These are phyloP conservation scores for Neurospora sp. DNA, from an alignment of 2,329 filamentous ascomycete genomes.

Conservation along the genomic window DNA sequence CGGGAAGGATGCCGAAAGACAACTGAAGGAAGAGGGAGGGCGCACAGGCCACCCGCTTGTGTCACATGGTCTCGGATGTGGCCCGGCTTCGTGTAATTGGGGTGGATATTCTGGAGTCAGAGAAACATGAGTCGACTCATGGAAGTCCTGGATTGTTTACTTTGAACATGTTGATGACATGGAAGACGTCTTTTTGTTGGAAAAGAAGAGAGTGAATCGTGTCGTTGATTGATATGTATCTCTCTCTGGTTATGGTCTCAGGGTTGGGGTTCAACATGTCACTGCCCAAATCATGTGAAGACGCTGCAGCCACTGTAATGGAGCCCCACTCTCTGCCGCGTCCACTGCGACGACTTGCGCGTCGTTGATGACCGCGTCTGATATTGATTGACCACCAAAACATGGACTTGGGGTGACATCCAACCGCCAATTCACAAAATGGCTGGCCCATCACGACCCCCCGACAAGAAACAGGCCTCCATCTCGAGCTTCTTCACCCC, in stretches of 20 bases:
- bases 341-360: background rate
- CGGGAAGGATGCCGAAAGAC: background rate
- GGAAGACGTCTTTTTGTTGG: no score
- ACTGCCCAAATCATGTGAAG: background rate
- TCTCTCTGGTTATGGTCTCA: no score
- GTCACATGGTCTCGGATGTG: background rate
- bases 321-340: background rate
- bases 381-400: slow-evolving; percentile 6
- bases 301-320: background rate
- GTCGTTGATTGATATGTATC: no score
- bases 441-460: slow-evolving; percentile 29
- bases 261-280: background rate
- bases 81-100: background rate
- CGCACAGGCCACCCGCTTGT: background rate
- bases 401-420: background rate
- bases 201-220: background rate
- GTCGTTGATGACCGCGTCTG: background rate
- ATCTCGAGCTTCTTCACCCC: slow-evolving; percentile 80
- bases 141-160: background rate
- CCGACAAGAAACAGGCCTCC: slow-evolving; percentile 62
- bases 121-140: background rate
- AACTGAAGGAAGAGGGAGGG: background rate
- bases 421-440: slow-evolving; percentile 17
- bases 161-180: no score
- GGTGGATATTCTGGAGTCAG: background rate